Conservation (phyloP, 1,284 basidiomycete genomes). For the Amylostereum chailletii region DNA sequence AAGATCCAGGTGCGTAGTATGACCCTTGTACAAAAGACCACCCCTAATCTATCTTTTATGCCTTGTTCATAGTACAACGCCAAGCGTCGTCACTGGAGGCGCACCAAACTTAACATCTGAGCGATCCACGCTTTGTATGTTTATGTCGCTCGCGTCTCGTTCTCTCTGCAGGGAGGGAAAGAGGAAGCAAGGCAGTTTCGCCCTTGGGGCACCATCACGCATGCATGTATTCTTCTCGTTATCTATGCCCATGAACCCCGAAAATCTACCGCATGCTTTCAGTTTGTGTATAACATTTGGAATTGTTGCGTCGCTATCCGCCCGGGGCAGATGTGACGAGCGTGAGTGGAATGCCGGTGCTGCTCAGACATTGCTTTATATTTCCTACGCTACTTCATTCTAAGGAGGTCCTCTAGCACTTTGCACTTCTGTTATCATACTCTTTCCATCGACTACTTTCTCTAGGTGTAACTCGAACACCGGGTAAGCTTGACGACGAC, state of each 20-base stretch:
- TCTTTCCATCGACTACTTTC: too few relatives aligned
- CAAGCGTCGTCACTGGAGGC: slow-evolving; percentile 91
- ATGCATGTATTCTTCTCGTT: slow-evolving; percentile 7
- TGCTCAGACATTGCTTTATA: too few relatives aligned
- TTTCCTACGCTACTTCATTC: too few relatives aligned
- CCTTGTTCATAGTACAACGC: slow-evolving; percentile 66
- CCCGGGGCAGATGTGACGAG: too few relatives aligned
- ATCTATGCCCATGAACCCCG: slow-evolving; percentile 1
- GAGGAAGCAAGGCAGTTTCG: not conserved
- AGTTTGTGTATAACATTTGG: not conserved
- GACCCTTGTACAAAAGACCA: not conserved
- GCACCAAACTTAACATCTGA: slow-evolving; percentile 93
- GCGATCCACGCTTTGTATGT: slow-evolving; percentile 4
- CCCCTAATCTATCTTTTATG: too few relatives aligned
- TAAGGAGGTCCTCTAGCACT: too few relatives aligned
- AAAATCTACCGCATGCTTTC: slow-evolving; percentile 8
- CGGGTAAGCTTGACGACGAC: too few relatives aligned
- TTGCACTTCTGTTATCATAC: too few relatives aligned
- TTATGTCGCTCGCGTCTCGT: not conserved
- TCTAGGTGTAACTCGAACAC: too few relatives aligned
- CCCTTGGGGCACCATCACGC: not conserved
- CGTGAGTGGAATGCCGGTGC: too few relatives aligned
- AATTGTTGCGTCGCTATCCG: not conserved
- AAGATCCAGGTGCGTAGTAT: slow-evolving; percentile 78
- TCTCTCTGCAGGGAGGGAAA: slow-evolving; percentile 1